phyloP scores from a whole-genome alignment of 164 flowering plant genomes.

The Brasenia schreberi region DNA sequence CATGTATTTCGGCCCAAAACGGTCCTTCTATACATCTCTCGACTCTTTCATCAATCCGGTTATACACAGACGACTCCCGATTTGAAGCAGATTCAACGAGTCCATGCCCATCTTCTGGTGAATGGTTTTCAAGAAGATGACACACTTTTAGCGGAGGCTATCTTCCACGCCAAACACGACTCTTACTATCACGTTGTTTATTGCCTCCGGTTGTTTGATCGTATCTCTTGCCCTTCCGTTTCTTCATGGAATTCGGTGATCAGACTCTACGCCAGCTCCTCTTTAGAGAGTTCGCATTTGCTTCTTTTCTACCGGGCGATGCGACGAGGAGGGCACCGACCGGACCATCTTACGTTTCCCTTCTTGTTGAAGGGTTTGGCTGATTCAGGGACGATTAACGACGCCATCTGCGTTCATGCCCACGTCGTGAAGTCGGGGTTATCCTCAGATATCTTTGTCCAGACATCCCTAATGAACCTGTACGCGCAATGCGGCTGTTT shows the following conservation, averaged over 20 bases:
- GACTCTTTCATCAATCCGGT: no score
- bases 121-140: neutral
- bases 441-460: slow-evolving; percentile 28
- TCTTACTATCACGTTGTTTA: slow-evolving; percentile 1
- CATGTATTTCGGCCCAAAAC: no score
- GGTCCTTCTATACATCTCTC: no score
- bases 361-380: slow-evolving; percentile 50
- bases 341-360: slow-evolving; percentile 50
- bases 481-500: slow-evolving; percentile 27
- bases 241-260: slow-evolving; percentile 32
- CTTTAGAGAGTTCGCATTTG: slow-evolving; percentile 1
- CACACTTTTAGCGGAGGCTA: neutral
- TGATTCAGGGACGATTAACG: slow-evolving; percentile 18
- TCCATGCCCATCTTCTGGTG: neutral
- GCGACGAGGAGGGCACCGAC: slow-evolving; percentile 26
- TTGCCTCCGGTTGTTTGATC: slow-evolving; percentile 9
- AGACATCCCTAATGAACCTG: slow-evolving; percentile 36
- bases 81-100: neutral
- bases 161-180: neutral
- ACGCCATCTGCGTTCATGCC: slow-evolving; percentile 33
- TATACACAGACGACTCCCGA: neutral
- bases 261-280: slow-evolving; percentile 20
- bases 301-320: slow-evolving; percentile 40
- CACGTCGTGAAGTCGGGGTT: slow-evolving; percentile 40
- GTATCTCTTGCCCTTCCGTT: slow-evolving; percentile 15